phyloP scores from a whole-genome alignment of 2,329 filamentous ascomycete genomes.

The Sarocladiaceae sp. region DNA sequence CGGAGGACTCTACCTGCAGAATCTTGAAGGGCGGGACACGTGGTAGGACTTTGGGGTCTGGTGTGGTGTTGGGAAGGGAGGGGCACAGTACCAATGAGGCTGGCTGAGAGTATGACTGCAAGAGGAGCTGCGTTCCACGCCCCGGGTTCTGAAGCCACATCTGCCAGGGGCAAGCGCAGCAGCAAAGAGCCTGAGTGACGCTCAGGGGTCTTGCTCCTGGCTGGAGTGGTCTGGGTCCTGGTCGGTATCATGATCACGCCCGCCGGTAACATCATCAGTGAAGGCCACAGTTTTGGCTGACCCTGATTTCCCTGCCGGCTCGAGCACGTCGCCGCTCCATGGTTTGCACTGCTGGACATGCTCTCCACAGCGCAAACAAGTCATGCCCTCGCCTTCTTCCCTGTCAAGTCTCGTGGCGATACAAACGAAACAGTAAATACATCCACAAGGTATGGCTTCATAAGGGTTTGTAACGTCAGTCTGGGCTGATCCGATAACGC shows the following conservation, averaged over 20 bases:
- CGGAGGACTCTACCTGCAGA: too few species aligned
- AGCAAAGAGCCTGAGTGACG: neutral
- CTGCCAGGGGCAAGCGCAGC: too few species aligned
- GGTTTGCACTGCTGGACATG: constrained; percentile 78
- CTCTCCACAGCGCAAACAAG: constrained; percentile 82
- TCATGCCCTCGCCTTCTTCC: constrained; percentile 92
- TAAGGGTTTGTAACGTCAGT: constrained; percentile 97
- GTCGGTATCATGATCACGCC: constrained; percentile 9
- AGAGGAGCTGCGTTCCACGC: too few species aligned
- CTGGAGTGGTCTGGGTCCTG: neutral
- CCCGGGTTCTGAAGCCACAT: too few species aligned
- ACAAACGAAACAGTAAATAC: constrained; percentile 94
- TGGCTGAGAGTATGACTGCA: too few species aligned
- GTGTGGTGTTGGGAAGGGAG: too few species aligned
- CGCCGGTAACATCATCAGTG: constrained; percentile 44
- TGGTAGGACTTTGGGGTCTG: too few species aligned
- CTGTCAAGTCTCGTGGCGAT: constrained; percentile 83
- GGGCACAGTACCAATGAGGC: too few species aligned
- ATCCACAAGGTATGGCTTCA: constrained; percentile 80
- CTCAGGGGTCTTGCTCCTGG: too few species aligned
- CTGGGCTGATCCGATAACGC: constrained; percentile 78
- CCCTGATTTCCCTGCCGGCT: constrained; percentile 39
- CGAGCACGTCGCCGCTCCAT: constrained; percentile 85
- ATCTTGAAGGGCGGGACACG: too few species aligned
- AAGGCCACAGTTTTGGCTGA: constrained; percentile 56